These are phyloP conservation scores for Fusarium albosuccineum DNA, from an alignment of 2,329 filamentous ascomycete species.

Conservation along the genomic window DNA sequence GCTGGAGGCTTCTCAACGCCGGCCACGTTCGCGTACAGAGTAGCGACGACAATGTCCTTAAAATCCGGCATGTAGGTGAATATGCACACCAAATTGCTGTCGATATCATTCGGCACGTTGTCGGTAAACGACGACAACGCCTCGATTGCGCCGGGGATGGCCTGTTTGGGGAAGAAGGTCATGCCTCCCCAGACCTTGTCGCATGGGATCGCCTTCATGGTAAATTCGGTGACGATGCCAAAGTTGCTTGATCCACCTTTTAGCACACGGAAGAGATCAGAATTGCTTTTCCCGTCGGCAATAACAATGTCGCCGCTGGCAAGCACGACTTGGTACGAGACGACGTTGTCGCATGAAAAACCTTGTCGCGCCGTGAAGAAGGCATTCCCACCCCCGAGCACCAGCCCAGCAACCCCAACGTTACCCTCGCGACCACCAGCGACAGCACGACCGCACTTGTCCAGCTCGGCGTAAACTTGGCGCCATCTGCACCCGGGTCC, in stretches of 20 bases:
- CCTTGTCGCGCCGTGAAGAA: conserved; percentile 54
- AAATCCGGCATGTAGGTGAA: conserved; percentile 27
- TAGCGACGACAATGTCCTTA: conserved; percentile 24
- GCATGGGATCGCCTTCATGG: conserved; percentile 43
- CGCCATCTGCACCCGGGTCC: conserved; percentile 60
- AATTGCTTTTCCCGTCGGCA: conserved; percentile 51
- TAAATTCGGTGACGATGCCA: conserved; percentile 51
- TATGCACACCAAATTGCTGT: conserved; percentile 28
- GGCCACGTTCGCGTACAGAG: conserved; percentile 29
- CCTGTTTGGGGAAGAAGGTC: conserved; percentile 27
- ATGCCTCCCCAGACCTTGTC: conserved; percentile 37
- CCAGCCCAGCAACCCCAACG: conserved; percentile 48
- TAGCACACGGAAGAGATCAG: conserved; percentile 60
- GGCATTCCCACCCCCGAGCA: conserved; percentile 47
- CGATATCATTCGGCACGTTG: conserved; percentile 24
- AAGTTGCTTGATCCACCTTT: conserved; percentile 60
- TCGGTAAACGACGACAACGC: conserved; percentile 17
- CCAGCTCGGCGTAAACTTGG: conserved; percentile 40
- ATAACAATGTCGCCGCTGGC: conserved; percentile 59
- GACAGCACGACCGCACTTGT: conserved; percentile 53
- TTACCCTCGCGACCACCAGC: conserved; percentile 58
- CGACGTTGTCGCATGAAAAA: conserved; percentile 61
- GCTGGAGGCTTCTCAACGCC: conserved; percentile 27
- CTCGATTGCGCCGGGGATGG: conserved; percentile 22
- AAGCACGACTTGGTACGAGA: conserved; percentile 62